These are phyloP conservation scores for Fraxinus velutina DNA, from an alignment of 305 asterid genomes.

Conservation along the genomic window DNA sequence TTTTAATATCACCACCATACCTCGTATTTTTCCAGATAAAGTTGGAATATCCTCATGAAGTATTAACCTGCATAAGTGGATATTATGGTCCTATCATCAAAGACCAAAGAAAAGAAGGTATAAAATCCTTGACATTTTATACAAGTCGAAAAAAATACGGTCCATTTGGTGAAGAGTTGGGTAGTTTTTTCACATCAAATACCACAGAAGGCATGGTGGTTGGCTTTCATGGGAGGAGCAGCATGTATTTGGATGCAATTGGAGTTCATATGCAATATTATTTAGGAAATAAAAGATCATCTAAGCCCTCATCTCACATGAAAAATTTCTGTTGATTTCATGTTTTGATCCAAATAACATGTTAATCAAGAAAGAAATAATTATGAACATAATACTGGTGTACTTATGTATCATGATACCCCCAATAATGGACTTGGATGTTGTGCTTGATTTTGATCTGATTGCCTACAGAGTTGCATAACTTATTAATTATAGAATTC, in stretches of 20 bases:
- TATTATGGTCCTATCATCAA: conserved; percentile 45
- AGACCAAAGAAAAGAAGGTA: conserved; percentile 42
- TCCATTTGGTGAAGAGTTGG: conserved; percentile 65
- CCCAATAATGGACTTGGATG: not conserved
- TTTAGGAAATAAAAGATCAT: conserved; percentile 48
- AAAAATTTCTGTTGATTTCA: conserved; percentile 33
- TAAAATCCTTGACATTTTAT: conserved; percentile 58
- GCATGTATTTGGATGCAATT: conserved; percentile 68
- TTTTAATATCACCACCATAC: not conserved
- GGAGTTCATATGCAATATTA: conserved; percentile 88
- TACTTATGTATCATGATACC: not conserved
- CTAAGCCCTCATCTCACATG: conserved; percentile 40
- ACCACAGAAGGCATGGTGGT: conserved; percentile 72
- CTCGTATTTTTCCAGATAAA: conserved; percentile 45
- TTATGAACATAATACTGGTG: not conserved
- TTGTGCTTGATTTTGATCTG: not conserved
- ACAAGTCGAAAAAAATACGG: conserved; percentile 53
- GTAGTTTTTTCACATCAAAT: conserved; percentile 58
- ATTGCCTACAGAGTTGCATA: not conserved
- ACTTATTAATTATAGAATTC: not conserved
- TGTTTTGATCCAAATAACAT: not conserved
- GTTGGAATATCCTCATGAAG: conserved; percentile 66
- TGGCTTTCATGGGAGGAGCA: conserved; percentile 77
- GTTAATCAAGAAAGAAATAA: not conserved
- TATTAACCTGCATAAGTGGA: conserved; percentile 63